Evolutionary conservation across 495 filamentous ascomycete genomes (phyloP).

Genomic region (Penicillium tannophilum): DNA sequence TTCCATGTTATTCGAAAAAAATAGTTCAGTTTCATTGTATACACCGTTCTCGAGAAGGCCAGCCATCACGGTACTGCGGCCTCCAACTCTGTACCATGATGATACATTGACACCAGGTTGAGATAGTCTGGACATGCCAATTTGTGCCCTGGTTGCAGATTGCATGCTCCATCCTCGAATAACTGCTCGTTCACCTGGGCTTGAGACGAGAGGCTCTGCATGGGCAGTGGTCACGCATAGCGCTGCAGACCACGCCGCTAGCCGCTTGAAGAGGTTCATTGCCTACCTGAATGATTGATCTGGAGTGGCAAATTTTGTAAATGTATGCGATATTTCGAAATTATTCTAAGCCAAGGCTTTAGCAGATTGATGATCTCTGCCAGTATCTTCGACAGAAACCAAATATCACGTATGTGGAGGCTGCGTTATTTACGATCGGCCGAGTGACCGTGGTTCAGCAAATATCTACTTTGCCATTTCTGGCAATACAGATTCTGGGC

Average conservation of each 20-base stretch:
- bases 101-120: slow-evolving; percentile 47
- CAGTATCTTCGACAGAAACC: neutral
- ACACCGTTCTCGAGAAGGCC: slow-evolving; percentile 55
- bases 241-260: slow-evolving; percentile 3
- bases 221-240: slow-evolving; percentile 1
- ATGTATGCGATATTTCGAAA: neutral
- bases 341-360: neutral
- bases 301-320: neutral
- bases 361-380: neutral
- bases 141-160: slow-evolving; percentile 41
- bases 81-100: slow-evolving; percentile 54
- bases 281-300: neutral
- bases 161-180: slow-evolving; percentile 61
- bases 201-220: slow-evolving; percentile 18
- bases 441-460: neutral
- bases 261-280: slow-evolving; percentile 8
- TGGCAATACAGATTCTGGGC: neutral
- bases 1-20: slow-evolving; percentile 58
- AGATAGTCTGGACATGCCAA: slow-evolving; percentile 46
- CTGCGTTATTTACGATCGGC: too few species aligned
- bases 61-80: slow-evolving; percentile 59
- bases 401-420: too few species aligned
- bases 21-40: slow-evolving; percentile 58
- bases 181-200: slow-evolving; percentile 33
- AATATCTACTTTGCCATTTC: neutral